A percentile compares a stretch with the other conserved stretches of the same genome.
These are phyloP conservation scores for Podospora comata DNA, from an alignment of 495 filamentous ascomycete genomes.

Conservation along the genomic window DNA sequence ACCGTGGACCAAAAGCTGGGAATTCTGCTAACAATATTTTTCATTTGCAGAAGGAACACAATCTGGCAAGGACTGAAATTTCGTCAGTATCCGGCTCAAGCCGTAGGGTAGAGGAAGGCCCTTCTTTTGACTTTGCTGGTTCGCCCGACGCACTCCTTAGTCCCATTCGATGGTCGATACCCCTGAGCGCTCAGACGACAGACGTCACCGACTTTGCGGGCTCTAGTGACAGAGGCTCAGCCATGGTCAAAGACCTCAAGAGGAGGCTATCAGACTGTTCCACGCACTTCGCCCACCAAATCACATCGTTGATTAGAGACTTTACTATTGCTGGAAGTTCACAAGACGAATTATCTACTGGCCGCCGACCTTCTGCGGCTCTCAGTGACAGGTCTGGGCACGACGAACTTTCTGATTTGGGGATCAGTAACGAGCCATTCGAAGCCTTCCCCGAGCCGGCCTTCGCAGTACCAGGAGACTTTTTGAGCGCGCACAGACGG, in stretches of 20 bases:
- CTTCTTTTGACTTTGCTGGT: conserved; percentile 15
- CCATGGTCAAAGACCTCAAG: conserved; percentile 19
- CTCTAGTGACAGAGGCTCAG: conserved; percentile 6
- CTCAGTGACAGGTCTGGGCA: conserved; percentile 9
- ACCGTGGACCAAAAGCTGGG: background rate
- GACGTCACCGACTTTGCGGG: background rate
- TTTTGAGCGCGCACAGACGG: conserved; percentile 32
- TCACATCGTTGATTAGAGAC: conserved; percentile 26
- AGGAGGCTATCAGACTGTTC: conserved; percentile 31
- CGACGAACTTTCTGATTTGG: background rate
- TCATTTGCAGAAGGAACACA: conserved; percentile 10
- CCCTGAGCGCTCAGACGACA: background rate
- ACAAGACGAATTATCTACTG: conserved; percentile 11
- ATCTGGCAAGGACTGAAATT: conserved; percentile 13
- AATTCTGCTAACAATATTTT: background rate
- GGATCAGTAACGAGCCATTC: conserved; percentile 11
- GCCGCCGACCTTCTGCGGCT: conserved; percentile 10
- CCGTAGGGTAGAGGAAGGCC: conserved; percentile 13
- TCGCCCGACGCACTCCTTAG: conserved; percentile 7
- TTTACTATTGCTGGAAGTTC: conserved; percentile 28
- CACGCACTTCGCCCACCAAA: conserved; percentile 26
- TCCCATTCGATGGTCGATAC: conserved; percentile 10
- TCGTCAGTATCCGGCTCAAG: conserved; percentile 17
- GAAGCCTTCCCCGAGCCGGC: conserved; percentile 28
- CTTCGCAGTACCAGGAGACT: conserved; percentile 40